A percentile compares a stretch with the other conserved stretches of the same genome.
Evolutionary conservation across 2,329 filamentous ascomycete genomes (phyloP).

Genomic region (Aspergillus viridinutans): DNA sequence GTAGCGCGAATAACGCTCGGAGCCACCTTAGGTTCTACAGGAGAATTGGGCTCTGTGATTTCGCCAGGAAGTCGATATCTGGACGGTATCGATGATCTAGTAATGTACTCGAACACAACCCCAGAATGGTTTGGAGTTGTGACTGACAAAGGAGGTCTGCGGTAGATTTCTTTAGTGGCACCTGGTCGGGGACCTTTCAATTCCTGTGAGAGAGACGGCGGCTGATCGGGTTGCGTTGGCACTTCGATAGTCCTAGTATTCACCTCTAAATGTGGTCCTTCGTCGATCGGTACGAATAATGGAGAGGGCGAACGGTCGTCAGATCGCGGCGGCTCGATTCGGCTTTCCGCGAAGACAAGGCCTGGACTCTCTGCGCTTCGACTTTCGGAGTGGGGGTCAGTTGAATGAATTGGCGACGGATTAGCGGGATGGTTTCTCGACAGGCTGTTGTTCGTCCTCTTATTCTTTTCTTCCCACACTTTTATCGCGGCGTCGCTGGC

Average conservation of each 20-base stretch:
- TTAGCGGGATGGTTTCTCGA: constrained; percentile 6
- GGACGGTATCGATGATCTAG: constrained; percentile 10
- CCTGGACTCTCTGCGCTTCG: constrained; percentile 1
- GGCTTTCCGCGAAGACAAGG: background rate
- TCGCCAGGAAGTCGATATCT: constrained; percentile 15
- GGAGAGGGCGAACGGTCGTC: constrained; percentile 10
- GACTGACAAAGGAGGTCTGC: background rate
- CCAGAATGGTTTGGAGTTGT: background rate
- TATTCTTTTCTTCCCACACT: constrained; percentile 27
- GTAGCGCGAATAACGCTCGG: background rate
- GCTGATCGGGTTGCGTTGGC: background rate
- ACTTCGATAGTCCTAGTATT: background rate
- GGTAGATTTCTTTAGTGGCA: background rate
- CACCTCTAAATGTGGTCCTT: background rate
- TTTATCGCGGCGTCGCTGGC: constrained; percentile 27
- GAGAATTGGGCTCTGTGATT: constrained; percentile 1
- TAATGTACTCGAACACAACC: constrained; percentile 11
- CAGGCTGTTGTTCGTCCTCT: constrained; percentile 2
- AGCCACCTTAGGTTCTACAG: background rate
- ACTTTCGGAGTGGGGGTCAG: background rate
- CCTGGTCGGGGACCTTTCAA: background rate
- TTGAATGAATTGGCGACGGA: constrained; percentile 1
- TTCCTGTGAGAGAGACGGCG: background rate
- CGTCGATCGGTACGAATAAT: constrained; percentile 14
- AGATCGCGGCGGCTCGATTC: background rate